phyloP scores from a whole-genome alignment of 768 basidiomycete species.

The Leucosporidium creatinivorum region DNA sequence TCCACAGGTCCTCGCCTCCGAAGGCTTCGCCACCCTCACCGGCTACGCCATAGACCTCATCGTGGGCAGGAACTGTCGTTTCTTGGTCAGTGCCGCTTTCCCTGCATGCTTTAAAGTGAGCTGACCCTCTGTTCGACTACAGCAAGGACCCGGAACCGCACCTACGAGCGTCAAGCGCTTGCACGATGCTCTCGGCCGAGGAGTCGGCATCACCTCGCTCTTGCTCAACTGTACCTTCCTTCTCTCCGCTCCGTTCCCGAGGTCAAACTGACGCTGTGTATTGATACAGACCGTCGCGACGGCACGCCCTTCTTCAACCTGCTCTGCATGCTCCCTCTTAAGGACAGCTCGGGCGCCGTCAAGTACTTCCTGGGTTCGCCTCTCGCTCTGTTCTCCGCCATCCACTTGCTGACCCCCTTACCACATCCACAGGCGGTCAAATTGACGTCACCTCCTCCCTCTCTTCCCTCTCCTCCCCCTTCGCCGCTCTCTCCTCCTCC shows the following conservation, averaged over 20 bases:
- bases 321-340: slow-evolving; percentile 22
- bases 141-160: slow-evolving; percentile 24
- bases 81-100: too few relatives aligned
- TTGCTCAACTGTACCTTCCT: slow-evolving; percentile 18
- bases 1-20: slow-evolving; percentile 4
- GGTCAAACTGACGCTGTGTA: too few relatives aligned
- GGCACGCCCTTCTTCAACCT: slow-evolving; percentile 17
- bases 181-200: slow-evolving; percentile 14
- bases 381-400: too few relatives aligned
- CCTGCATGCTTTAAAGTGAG: background rate
- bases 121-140: background rate
- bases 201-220: slow-evolving; percentile 12
- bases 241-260: background rate
- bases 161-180: slow-evolving; percentile 4
- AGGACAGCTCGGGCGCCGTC: slow-evolving; percentile 10
- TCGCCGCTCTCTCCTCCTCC: background rate
- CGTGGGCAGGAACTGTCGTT: slow-evolving; percentile 25
- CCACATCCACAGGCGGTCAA: background rate
- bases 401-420: background rate
- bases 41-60: slow-evolving; percentile 11
- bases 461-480: background rate
- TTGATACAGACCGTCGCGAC: background rate
- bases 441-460: background rate
- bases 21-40: slow-evolving; percentile 19
- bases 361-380: slow-evolving; percentile 21